Evolutionary conservation across 306 rosid genomes (phyloP).

Genomic region (Ormosia semicastrata): DNA sequence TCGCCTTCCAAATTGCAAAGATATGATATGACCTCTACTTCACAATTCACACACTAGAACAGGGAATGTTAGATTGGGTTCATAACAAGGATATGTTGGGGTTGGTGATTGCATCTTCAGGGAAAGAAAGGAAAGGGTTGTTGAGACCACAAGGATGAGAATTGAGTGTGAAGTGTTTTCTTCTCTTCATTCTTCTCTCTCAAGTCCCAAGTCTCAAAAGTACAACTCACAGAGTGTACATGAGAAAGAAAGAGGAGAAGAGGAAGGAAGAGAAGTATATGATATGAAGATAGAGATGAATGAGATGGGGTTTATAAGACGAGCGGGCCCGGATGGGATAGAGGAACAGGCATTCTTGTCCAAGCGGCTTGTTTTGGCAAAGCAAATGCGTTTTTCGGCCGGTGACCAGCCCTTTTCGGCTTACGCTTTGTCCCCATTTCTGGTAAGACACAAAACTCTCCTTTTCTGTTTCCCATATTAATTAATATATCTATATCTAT

Average conservation of each 20-base stretch:
- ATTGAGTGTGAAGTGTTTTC: not conserved
- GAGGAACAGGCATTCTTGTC: not conserved
- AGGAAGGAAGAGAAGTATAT: not conserved
- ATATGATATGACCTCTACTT: conserved; percentile 3
- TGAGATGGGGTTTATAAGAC: conserved; percentile 17
- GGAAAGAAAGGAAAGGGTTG: not conserved
- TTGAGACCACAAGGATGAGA: not conserved
- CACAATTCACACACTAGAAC: not conserved
- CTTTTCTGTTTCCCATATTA: conserved; percentile 29
- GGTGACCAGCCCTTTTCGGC: conserved; percentile 57
- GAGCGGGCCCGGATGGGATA: not conserved
- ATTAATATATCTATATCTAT: not conserved
- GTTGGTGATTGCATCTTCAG: conserved; percentile 19
- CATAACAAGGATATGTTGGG: not conserved
- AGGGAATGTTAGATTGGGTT: conserved; percentile 13
- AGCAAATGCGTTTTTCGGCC: conserved; percentile 36
- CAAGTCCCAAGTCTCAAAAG: not conserved
- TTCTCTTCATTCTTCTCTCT: conserved; percentile 26
- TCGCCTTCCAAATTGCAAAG: conserved; percentile 15
- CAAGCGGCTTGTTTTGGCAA: conserved; percentile 15
- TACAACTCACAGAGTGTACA: not conserved
- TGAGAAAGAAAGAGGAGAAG: not conserved
- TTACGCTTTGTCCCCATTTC: conserved; percentile 47
- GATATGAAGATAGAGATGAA: not conserved
- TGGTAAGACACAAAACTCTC: conserved; percentile 33